These are phyloP conservation scores for Sphagnum fallax DNA, from an alignment of 228 moss, liverwort and hornwort species.

Conservation along the genomic window DNA sequence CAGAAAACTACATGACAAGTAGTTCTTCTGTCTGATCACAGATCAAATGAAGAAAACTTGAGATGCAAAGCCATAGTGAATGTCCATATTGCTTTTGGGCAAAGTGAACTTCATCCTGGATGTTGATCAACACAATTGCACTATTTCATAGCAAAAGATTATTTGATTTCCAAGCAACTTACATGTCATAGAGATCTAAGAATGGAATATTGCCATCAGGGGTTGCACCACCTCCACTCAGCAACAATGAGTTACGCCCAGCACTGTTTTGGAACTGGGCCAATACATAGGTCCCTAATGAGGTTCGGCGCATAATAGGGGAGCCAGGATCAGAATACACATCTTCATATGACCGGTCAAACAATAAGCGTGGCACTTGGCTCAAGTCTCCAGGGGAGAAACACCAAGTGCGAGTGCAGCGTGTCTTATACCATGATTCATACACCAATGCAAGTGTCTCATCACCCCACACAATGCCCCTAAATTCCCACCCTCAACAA, in stretches of 20 bases:
- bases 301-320: constrained; percentile 85
- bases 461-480: constrained; percentile 90
- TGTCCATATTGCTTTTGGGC: too few species aligned
- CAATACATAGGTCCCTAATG: constrained; percentile 79
- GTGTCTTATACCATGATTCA: constrained; percentile 97
- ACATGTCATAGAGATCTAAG: constrained; percentile 80
- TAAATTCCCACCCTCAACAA: constrained; percentile 20
- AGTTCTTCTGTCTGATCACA: too few species aligned
- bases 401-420: constrained; percentile 80
- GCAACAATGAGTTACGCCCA: constrained; percentile 57
- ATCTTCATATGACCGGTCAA: constrained; percentile 92
- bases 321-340: constrained; percentile 95
- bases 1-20: too few species aligned
- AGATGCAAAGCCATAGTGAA: too few species aligned
- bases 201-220: constrained; percentile 91
- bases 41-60: too few species aligned
- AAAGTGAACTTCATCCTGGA: too few species aligned
- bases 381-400: constrained; percentile 56
- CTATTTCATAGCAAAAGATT: too few species aligned
- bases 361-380: constrained; percentile 47
- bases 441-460: constrained; percentile 83
- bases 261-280: constrained; percentile 47
- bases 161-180: constrained; percentile 7
- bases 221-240: constrained; percentile 92
- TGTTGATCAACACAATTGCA: too few species aligned